Evolutionary conservation across 257 asterid species (phyloP), one percentile per base, ranked within the genome.

Genomic region (Petunia axillaris): DNA sequence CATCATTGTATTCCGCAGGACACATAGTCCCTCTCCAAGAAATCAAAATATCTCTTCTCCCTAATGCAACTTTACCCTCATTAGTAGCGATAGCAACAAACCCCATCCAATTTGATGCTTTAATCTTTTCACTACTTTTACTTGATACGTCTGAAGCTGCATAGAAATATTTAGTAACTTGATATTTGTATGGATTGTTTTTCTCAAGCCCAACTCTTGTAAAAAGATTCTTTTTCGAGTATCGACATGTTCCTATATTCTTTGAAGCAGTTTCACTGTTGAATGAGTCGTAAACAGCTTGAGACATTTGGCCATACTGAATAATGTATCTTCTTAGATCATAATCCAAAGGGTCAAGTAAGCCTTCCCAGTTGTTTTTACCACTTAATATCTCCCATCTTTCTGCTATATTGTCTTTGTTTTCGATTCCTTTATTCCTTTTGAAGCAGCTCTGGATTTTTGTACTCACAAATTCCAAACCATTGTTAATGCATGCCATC

Each of bases 11-110:
- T 65, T 91, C 96, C 36, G 75, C 16, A 0, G 65, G 48, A 62
- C 63, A 41, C 48, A 89, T 65, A 1, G 93, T 88, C n/a, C 94
- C 91, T 77, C 96, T 90, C 94, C 94, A 89, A 0, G 91, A 87
- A 63, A 91, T 75, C 84, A 91, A 36, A 43, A 91, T 88, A 43
- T 88, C 94, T 80, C 96, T 83, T 77, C 93, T 84, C 60, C 96
- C 96, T n/a, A 90, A 77, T 3, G 88, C 90, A 14, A 6, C 37
- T 76, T 84, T 85, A 55, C 93, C 94, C 67, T 89, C 91, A 54
- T 90, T 86, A 4, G 91, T 91, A 4, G 96, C 89, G 11, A 87
- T 93, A 13, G 91, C 92, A 2, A 91, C 89, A 64, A 77, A 89
- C 5, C 90, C 94, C 2, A 89, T 87, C 91, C 91, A 91, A 25